A percentile compares a stretch with the other conserved stretches of the same genome.
These are phyloP conservation scores for Chaetomium sp. DNA, from an alignment of 2,329 filamentous ascomycete genomes.

Conservation along the genomic window DNA sequence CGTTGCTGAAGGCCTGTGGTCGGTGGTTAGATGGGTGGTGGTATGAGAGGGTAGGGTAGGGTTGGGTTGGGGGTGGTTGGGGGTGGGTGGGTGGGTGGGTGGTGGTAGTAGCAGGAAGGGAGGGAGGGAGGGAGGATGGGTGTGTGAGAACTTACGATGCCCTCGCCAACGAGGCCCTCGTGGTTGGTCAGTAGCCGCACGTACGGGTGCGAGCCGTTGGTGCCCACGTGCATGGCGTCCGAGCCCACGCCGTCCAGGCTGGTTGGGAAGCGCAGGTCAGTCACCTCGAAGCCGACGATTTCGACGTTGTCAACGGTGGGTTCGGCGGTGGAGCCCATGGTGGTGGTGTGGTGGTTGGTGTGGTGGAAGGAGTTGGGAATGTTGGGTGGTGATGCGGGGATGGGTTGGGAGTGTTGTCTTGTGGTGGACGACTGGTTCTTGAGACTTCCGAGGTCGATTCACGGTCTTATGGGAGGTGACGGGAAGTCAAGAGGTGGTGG, in stretches of 20 bases:
- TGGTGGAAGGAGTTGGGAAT: background rate
- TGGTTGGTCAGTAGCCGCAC: constrained; percentile 15
- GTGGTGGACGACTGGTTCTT: no score
- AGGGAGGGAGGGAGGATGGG: background rate
- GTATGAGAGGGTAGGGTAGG: no score
- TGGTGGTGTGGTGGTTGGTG: background rate
- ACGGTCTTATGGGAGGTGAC: no score
- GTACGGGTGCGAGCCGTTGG: constrained; percentile 20
- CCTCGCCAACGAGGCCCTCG: constrained; percentile 11
- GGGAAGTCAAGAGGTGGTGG: no score
- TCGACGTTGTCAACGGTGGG: constrained; percentile 19
- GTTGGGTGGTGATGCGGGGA: background rate
- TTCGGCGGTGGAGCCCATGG: constrained; percentile 9
- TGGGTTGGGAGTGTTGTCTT: no score
- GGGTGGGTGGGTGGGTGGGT: background rate
- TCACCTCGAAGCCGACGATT: constrained; percentile 15
- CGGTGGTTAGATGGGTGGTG: background rate
- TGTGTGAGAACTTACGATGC: constrained; percentile 1
- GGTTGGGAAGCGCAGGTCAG: constrained; percentile 17
- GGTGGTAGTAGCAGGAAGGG: background rate
- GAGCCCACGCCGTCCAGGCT: constrained; percentile 18
- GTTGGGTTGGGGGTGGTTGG: no score
- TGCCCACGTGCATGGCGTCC: constrained; percentile 19
- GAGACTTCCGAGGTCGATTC: no score
- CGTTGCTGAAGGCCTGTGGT: constrained; percentile 30